Percentiles rank a stretch among this genome's conserved stretches.
phyloP scores from a whole-genome alignment of 1,284 basidiomycete genomes.

The Ganoderma boninense region DNA sequence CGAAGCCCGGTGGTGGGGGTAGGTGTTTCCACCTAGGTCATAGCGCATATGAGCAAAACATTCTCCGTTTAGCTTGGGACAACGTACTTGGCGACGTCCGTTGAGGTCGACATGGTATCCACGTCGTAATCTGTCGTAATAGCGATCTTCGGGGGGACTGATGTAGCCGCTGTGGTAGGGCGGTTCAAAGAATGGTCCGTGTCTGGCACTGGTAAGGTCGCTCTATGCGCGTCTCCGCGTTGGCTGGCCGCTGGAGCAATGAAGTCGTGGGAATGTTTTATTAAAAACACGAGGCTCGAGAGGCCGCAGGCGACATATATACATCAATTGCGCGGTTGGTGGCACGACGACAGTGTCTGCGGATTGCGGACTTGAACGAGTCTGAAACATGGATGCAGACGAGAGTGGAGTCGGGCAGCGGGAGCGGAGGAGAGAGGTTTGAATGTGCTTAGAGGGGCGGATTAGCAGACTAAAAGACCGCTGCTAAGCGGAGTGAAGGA shows the following conservation, averaged over 20 bases:
- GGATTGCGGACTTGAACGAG: background rate
- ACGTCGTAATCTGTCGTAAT: too few relatives aligned
- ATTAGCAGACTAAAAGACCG: background rate
- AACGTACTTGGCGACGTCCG: slow-evolving; percentile 27
- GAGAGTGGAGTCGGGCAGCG: background rate
- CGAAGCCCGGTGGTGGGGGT: slow-evolving; percentile 70
- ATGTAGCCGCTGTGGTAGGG: background rate
- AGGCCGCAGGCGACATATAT: background rate
- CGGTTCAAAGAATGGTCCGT: background rate
- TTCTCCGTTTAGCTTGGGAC: too few relatives aligned
- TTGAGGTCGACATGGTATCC: slow-evolving; percentile 13
- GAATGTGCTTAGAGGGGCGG: background rate
- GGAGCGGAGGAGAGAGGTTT: background rate
- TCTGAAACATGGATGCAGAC: background rate
- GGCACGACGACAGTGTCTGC: background rate
- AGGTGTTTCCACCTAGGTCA: slow-evolving; percentile 63
- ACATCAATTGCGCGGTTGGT: background rate
- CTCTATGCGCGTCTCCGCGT: background rate
- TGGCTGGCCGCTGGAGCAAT: background rate
- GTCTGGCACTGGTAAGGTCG: background rate
- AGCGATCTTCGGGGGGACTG: background rate
- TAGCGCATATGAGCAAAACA: background rate
- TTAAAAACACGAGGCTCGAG: background rate
- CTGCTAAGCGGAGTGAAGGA: background rate
- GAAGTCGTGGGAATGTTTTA: background rate